Base-by-base conservation (phyloP, 2,329 filamentous ascomycete species). In the Rosellinia necatrix region DNA sequence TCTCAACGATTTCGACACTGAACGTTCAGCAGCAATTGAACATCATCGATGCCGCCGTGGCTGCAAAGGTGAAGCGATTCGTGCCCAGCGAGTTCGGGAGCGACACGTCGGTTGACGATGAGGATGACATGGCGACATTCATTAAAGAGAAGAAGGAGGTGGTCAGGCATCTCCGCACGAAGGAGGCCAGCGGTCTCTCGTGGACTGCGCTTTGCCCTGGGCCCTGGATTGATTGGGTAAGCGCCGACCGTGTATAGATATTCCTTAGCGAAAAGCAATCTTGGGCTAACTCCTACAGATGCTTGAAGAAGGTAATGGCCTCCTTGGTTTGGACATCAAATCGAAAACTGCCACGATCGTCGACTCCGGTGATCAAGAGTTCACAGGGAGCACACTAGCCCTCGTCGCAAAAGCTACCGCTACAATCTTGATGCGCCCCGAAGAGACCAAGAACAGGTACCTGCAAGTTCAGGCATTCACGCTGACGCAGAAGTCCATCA, bases 21-120 rank as follows among this genome's bases (percentile, higher is more conserved):
- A 34, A 10, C 6, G 34, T 38, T 12, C 22, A 24, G n/a, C 41
- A 53, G 15, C 30, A 53, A 25, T 7, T 35, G 22, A 46, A 7
- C 15, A 37, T 53, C 22, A 53, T 53, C 6, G 49, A 53, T 24
- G 49, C 49, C 13, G 49, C 49, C 22, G 41, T 27, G 10, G 27
- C 30, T 12, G 49, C 49, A 15, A 30, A 30, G 6, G 41, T 53
- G 21, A 53, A 40, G 30, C 49, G 49, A 22, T 46, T 53, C 19
- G 21, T 53, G 1, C 49, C 49, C 13, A 37, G 30, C 21, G 49
- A 53, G 22, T 53, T 38, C 22, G 49, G 49, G 4, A 46, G 40
- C 41, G 34, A 53, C 41, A 46, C 49, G 12, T 38, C 21, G 9
- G 19, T 29, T 6, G 30, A 35, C 2, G 42, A 46, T 32, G 34